Base-by-base conservation (phyloP, 495 filamentous ascomycete genomes). In the Penicillium crystallinum region DNA sequence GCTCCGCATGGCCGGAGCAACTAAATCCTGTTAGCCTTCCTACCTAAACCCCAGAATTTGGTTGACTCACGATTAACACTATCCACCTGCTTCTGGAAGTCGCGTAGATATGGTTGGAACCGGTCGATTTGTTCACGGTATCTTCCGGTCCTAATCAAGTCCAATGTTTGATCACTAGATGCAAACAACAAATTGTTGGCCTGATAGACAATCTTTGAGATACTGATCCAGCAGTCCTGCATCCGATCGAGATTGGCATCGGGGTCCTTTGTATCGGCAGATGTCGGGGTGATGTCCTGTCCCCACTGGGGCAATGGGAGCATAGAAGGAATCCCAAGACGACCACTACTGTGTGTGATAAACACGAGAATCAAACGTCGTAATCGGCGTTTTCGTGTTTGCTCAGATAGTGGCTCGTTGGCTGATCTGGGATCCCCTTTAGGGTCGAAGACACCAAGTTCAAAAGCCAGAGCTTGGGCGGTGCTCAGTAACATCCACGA, bases 401-500 rank as follows among this genome's bases (percentile, higher is more conserved):
- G 86, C 64, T 91, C 92, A 11, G 66, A 49, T 0, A 61, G 62
- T 0, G 80, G 73, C 58, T 88, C 85, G n/a, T 84, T 79, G 35
- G 54, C 57, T 0, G 51, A 27, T 42, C 66, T 67, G 5, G 57
- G 36, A 11, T 71, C 85, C 43, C 83, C 87, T 50, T 87, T 86
- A 37, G 89, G 81, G 54, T 97, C 93, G 51, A 97, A 98, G 3
- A 98, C 89, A 14, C 93, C 93, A 15, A 98, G 80, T 67, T 98
- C 93, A 52, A 93, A 95, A 0, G 91, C 88, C 33, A 98, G 73
- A 2, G 90, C 84, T 72, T 93, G 84, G 5, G 90, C 90, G 27
- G 88, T 93, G 52, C 90, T 93, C 40, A 98, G 79, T 12, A 98
- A 67, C 89, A 96, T 97, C 95, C 93, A 97, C 57, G 89, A 96